Conservation (phyloP, 306 rosid genomes). For the Mimosa pudica region DNA sequence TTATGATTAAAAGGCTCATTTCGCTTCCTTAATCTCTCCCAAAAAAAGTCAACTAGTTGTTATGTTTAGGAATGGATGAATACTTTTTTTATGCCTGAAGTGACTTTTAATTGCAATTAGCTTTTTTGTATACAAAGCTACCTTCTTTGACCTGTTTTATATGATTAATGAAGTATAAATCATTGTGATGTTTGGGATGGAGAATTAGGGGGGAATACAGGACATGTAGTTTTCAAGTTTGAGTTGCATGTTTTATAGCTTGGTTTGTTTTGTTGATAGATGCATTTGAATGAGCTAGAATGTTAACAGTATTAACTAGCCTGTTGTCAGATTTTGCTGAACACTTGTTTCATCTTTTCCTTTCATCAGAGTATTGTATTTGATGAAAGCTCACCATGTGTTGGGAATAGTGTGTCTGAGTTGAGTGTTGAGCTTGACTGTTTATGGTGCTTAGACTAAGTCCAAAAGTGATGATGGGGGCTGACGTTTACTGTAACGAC, state of each 20-base stretch:
- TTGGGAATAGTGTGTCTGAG: not conserved
- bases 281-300: conserved; percentile 16
- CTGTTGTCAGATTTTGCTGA: not conserved
- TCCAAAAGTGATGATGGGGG: not conserved
- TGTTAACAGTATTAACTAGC: not conserved
- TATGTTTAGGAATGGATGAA: too few species aligned
- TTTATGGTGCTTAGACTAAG: not conserved
- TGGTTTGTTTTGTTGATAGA: conserved; percentile 15
- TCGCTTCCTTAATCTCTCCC: too few species aligned
- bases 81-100: not conserved
- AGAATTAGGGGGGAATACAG: conserved; percentile 16
- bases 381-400: not conserved
- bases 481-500: not conserved
- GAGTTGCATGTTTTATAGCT: conserved; percentile 20
- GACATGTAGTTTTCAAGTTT: conserved; percentile 17
- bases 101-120: not conserved
- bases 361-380: not conserved
- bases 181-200: not conserved
- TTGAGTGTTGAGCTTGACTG: not conserved
- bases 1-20: too few species aligned
- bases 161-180: conserved; percentile 32
- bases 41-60: too few species aligned
- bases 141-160: not conserved
- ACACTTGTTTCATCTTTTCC: not conserved
- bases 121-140: conserved; percentile 9